Conservation (phyloP, 306 rosid species). For the Gillenia trifoliata region DNA sequence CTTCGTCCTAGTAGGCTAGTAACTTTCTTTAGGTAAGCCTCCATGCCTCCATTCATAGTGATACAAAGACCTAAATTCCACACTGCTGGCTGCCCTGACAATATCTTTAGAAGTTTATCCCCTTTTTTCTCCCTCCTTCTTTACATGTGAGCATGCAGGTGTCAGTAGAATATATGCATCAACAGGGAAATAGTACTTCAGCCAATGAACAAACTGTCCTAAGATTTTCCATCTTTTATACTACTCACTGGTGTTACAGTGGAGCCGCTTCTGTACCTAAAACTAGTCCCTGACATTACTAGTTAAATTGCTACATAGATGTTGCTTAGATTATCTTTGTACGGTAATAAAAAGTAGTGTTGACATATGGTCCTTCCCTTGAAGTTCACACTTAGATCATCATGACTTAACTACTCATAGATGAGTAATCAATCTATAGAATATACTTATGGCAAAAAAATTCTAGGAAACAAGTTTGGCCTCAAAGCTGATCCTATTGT, state of each 20-base stretch:
- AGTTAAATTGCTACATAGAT: background rate
- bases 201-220: background rate
- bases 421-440: background rate
- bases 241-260: background rate
- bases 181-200: background rate
- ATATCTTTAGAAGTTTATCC: background rate
- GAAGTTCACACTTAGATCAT: conserved; percentile 1
- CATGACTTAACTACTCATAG: background rate
- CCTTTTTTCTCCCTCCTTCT: background rate
- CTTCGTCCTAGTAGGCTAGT: background rate
- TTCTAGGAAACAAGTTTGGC: background rate
- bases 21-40: conserved; percentile 11
- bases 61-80: conserved; percentile 3
- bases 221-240: background rate
- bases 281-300: background rate
- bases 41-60: conserved; percentile 4
- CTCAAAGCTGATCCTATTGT: background rate
- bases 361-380: background rate
- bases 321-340: background rate
- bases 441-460: background rate
- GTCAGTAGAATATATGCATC: background rate
- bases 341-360: too few relatives aligned
- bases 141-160: background rate
- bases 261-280: background rate
- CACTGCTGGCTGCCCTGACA: background rate